Evolutionary conservation across 371 early-diverging fungal genomes (phyloP).

Genomic region (Apophysomyces ossiformis): DNA sequence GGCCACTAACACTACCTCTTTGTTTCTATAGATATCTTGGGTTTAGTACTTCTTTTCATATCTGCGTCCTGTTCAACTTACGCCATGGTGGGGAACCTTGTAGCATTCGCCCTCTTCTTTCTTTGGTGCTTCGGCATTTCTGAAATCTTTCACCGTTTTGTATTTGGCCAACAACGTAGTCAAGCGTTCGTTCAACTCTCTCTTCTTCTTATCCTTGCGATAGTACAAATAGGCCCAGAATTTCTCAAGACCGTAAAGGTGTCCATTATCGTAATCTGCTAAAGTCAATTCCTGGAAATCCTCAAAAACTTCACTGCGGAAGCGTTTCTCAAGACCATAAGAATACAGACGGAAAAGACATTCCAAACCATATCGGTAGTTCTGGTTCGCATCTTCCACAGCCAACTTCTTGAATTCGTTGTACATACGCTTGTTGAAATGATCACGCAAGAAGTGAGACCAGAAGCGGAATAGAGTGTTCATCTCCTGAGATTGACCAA

Average conservation of each 20-base stretch:
- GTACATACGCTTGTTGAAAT: slow-evolving; percentile 93
- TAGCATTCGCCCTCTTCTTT: slow-evolving; percentile 35
- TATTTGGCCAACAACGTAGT: slow-evolving; percentile 64
- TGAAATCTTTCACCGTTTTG: slow-evolving; percentile 78
- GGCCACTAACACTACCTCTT: slow-evolving; percentile 49
- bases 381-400: slow-evolving; percentile 88
- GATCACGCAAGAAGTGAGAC: slow-evolving; percentile 96
- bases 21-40: slow-evolving; percentile 28
- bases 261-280: slow-evolving; percentile 73
- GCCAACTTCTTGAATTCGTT: slow-evolving; percentile 90
- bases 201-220: slow-evolving; percentile 82
- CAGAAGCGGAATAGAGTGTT: slow-evolving; percentile 98
- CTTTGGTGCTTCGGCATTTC: slow-evolving; percentile 44
- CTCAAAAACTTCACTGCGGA: slow-evolving; percentile 81
- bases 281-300: slow-evolving; percentile 89
- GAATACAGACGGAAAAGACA: slow-evolving; percentile 97
- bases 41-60: not conserved
- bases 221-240: slow-evolving; percentile 96
- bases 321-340: slow-evolving; percentile 92
- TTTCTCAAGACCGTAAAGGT: slow-evolving; percentile 93
- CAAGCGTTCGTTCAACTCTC: slow-evolving; percentile 70
- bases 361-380: slow-evolving; percentile 95
- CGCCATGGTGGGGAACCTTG: slow-evolving; percentile 51
- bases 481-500: slow-evolving; percentile 97
- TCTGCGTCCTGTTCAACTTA: slow-evolving; percentile 28